Evolutionary conservation across 1,139 yeast species (phyloP).

Genomic region (Kodamaea suecica): DNA sequence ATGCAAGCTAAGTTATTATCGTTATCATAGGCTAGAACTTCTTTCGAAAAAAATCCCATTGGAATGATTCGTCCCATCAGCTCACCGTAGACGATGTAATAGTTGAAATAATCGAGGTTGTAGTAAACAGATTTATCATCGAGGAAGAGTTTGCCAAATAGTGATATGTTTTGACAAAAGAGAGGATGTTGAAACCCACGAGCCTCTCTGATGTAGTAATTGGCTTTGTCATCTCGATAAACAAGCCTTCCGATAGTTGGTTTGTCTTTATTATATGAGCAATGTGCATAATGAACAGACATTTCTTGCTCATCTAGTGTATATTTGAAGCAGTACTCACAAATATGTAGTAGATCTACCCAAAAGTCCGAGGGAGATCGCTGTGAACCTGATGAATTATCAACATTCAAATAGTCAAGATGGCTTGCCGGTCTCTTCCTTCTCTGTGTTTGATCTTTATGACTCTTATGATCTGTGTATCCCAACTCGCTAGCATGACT

Average conservation of each 20-base stretch:
- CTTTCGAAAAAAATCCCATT: conserved; percentile 92
- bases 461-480: conserved; percentile 18
- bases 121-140: conserved; percentile 89
- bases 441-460: no score
- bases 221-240: conserved; percentile 56
- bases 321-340: conserved; percentile 84
- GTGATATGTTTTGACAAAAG: conserved; percentile 77
- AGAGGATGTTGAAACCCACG: conserved; percentile 61
- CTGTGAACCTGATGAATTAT: no score
- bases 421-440: no score
- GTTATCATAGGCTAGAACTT: conserved; percentile 75
- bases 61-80: conserved; percentile 37
- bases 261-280: conserved; percentile 35
- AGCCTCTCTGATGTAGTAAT: conserved; percentile 54
- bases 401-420: no score
- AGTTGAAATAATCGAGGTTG: conserved; percentile 73
- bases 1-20: conserved; percentile 86
- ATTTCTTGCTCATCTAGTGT: conserved; percentile 43
- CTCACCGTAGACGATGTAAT: conserved; percentile 65
- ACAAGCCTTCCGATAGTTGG: conserved; percentile 61
- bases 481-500: conserved; percentile 34
- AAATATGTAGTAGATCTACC: conserved; percentile 64
- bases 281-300: conserved; percentile 42
- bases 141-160: conserved; percentile 84
- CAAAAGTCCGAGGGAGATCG: conserved; percentile 31